Evolutionary conservation across 2,329 filamentous ascomycete genomes (phyloP), one percentile per base, ranked within the genome.

Genomic region (Ascochyta viciae-villosae): DNA sequence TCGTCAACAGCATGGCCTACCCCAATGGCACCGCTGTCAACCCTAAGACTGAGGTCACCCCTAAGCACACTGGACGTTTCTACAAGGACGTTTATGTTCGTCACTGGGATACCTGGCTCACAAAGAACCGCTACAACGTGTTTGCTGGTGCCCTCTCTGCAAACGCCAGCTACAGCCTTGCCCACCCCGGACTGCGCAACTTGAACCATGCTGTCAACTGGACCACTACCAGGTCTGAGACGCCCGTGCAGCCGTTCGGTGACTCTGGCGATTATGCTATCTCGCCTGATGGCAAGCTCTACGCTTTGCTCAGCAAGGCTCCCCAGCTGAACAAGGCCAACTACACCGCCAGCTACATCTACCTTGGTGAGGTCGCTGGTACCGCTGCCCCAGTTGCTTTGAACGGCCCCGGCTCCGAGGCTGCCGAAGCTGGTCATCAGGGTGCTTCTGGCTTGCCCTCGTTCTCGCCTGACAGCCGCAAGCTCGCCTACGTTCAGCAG

Each of bases 301-400:
- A 72, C 50, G 70, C 72, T 23, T 92, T 94, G 68, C 83, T 93
- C 13, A 85, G 89, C 41, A 91, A 91, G 66, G 90, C 92, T 63
- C 89, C 90, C 0, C 80, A 86, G 16, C 75, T 92, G 13, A 87
- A 89, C 68, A 87, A 85, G 12, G 90, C 90, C 1, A 85, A 90
- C 60, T 87, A 89, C 75, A 96, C 92, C 10, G 93, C 93, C 62
- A 89, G 89, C 8, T 90, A 95, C 69, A 82, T 95, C 37, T 96
- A 95, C 75, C 85, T 89, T 40, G 83, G 90, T 4, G 84, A 88
- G 1, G 80, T 95, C 43, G 80, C 82, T 50, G 85, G 83, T 12
- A 91, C 89, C 62, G 58, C 62, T 16, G 56, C 56, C 3, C 61
- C 72, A n/a, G 51, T 64, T 12, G 69, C 72, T 37, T 63, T 75